Evolutionary conservation across 2,329 filamentous ascomycete species (phyloP), one percentile per base, ranked within the genome.

Genomic region (Fusarium coicis): DNA sequence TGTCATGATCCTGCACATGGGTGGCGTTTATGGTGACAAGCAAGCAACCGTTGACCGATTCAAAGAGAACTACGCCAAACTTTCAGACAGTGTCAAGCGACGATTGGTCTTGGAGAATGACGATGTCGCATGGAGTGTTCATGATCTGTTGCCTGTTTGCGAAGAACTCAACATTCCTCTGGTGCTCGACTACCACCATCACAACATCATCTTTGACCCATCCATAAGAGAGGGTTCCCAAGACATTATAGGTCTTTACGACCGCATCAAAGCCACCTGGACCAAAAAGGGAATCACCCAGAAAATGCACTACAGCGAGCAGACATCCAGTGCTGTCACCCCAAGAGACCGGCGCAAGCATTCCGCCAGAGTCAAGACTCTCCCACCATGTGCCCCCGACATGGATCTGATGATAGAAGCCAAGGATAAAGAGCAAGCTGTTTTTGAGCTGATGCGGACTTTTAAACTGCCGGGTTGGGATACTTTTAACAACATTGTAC

Each of bases 381-480:
- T 98, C 2, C 96, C 96, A 2, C 95, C 96, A 0, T 98, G 96
- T 77, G 87, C 91, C 8, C 85, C 89, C 2, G 91, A 93, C 37
- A 96, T 97, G 92, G 96, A 98, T 79, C 86, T 98, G n/a, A 98
- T 98, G 96, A 98, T 98, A 68, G 96, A 98, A 83, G 96, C 96
- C 53, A 98, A 98, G 81, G 96, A 98, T 79, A 98, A 98, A 82
- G 96, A 98, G 80, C 96, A 98, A 81, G 95, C 96, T 1, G 94
- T 98, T 0, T 97, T 98, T 77, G 94, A 97, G 73, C 87, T 98
- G 23, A 98, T 98, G 95, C 89, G 93, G 28, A 95, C 87, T 0
- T 97, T 95, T 81, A 95, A 92, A 76, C 86, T 98, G 1, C 93
- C 95, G 0, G 95, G 95, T 0, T 93, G 91, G 83, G 87, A 96